Evolutionary conservation across 2,329 filamentous ascomycete species (phyloP).

Genomic region (Diaporthe ampelina): DNA sequence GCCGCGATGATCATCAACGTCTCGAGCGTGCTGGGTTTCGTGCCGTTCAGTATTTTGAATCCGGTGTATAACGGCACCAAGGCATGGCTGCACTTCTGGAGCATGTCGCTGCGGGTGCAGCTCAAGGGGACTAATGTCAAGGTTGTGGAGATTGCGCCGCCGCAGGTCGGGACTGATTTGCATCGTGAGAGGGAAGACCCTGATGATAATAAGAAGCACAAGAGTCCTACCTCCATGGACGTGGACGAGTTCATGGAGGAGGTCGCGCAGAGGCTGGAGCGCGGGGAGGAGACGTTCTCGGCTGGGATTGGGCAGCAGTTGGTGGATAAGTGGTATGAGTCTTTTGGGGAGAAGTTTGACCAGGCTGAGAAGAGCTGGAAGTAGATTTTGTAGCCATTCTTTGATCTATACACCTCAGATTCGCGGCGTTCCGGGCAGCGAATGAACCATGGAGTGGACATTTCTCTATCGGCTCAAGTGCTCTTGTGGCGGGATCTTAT

Average conservation of each 20-base stretch:
- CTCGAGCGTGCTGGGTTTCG: constrained; percentile 65
- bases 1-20: constrained; percentile 66
- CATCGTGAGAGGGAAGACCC: constrained; percentile 69
- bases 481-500: background rate
- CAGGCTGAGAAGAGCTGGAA: constrained; percentile 40
- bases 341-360: constrained; percentile 38
- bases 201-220: constrained; percentile 71
- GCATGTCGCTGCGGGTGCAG: constrained; percentile 67
- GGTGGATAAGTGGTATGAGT: constrained; percentile 39
- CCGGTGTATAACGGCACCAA: constrained; percentile 73
- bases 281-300: constrained; percentile 62
- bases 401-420: too few species aligned
- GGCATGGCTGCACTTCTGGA: constrained; percentile 70
- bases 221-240: constrained; percentile 60
- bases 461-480: too few species aligned
- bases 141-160: constrained; percentile 69
- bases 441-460: background rate
- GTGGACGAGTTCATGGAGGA: constrained; percentile 69
- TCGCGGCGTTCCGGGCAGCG: background rate
- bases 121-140: constrained; percentile 58
- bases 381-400: background rate
- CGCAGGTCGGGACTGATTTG: constrained; percentile 66
- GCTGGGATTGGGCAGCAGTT: constrained; percentile 53
- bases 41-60: constrained; percentile 67
- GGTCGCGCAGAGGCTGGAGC: constrained; percentile 58